Evolutionary conservation across 495 filamentous ascomycete genomes (phyloP).

Genomic region (Aspergillus nidulans): DNA sequence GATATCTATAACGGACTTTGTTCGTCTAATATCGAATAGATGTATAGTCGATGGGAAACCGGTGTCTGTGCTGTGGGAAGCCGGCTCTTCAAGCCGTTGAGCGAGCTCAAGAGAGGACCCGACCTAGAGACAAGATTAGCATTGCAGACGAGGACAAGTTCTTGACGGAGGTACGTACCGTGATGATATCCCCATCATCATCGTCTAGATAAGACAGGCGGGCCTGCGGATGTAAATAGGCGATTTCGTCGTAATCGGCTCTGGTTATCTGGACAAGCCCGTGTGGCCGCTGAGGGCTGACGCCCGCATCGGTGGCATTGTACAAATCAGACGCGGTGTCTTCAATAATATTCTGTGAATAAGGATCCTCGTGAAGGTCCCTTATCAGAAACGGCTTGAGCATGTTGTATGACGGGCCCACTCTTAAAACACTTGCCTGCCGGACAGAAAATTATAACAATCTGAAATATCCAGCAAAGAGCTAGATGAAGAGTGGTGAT

Average conservation of each 20-base stretch:
- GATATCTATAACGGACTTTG: constrained; percentile 39
- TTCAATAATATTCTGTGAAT: constrained; percentile 8
- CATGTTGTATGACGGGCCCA: constrained; percentile 24
- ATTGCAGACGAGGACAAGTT: not conserved
- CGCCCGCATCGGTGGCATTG: not conserved
- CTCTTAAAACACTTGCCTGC: not conserved
- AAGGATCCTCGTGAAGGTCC: constrained; percentile 27
- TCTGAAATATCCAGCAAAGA: not conserved
- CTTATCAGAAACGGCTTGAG: constrained; percentile 43
- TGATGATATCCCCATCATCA: constrained; percentile 52
- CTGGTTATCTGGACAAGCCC: constrained; percentile 38
- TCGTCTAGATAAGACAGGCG: constrained; percentile 51
- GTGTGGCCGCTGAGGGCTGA: constrained; percentile 2
- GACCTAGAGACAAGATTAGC: constrained; percentile 32
- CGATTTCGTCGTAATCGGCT: constrained; percentile 47
- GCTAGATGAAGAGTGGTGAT: not conserved
- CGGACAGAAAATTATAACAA: not conserved
- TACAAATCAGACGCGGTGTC: constrained; percentile 2
- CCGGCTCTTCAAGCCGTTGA: constrained; percentile 47
- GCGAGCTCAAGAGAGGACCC: constrained; percentile 49
- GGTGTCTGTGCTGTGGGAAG: constrained; percentile 8
- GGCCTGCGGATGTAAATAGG: constrained; percentile 44
- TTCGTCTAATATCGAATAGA: constrained; percentile 46
- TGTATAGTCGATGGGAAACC: constrained; percentile 33
- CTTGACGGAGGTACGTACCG: constrained; percentile 30